Evolutionary conservation across 75 land plant species (phyloP).

Genomic region (Selaginella tamariscina): DNA sequence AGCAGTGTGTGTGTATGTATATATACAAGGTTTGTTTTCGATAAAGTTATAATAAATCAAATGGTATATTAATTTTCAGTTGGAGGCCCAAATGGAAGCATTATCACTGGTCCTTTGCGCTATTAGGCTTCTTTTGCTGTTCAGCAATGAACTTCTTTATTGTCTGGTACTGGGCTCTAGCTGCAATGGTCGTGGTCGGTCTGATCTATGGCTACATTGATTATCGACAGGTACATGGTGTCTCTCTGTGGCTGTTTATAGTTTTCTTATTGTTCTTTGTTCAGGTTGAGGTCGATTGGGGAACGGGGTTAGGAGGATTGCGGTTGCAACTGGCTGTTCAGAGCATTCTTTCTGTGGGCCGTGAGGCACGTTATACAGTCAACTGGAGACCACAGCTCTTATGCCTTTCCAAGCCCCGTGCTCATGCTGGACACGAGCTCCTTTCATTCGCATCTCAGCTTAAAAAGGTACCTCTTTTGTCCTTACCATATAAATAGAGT

Average conservation of each 20-base stretch:
- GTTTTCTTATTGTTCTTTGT: neutral
- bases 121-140: conserved; percentile 19
- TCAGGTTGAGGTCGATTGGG: conserved; percentile 31
- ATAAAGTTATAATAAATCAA: neutral
- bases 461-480: conserved; percentile 24
- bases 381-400: conserved; percentile 29
- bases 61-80: conserved; percentile 7
- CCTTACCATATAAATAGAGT: neutral
- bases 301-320: conserved; percentile 29
- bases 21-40: neutral
- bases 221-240: conserved; percentile 18
- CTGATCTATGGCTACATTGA: conserved; percentile 23
- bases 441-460: conserved; percentile 26
- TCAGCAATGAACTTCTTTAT: conserved; percentile 23
- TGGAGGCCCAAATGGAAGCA: conserved; percentile 32
- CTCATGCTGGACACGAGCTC: conserved; percentile 22
- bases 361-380: conserved; percentile 29
- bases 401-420: conserved; percentile 28
- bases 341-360: conserved; percentile 25
- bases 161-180: conserved; percentile 29
- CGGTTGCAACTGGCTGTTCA: conserved; percentile 23
- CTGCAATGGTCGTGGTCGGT: conserved; percentile 17
- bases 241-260: conserved; percentile 1
- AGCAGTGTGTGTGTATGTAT: neutral
- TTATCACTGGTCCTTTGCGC: conserved; percentile 23